A percentile compares a stretch with the other conserved stretches of the same genome.
phyloP scores from a whole-genome alignment of 164 flowering plant species.

The Brasenia schreberi region DNA sequence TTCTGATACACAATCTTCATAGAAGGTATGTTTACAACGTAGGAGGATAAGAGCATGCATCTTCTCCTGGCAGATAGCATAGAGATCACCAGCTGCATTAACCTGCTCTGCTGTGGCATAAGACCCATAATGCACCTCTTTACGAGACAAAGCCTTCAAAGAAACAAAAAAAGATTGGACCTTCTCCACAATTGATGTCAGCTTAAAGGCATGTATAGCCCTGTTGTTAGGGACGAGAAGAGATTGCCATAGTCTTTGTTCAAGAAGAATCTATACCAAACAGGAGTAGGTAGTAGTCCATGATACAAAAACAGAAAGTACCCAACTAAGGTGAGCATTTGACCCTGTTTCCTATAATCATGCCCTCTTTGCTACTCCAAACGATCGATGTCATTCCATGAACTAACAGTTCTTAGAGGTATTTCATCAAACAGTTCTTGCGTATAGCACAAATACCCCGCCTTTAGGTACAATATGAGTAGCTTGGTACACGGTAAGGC shows the following conservation, averaged over 20 bases:
- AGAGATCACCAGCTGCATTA: conserved; percentile 32
- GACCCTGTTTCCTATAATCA: too few species aligned
- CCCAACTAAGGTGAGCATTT: conserved; percentile 90
- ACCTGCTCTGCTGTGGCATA: conserved; percentile 98
- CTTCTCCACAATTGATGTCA: conserved; percentile 96
- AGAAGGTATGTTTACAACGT: conserved; percentile 85
- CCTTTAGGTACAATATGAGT: conserved; percentile 37
- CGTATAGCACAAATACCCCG: conserved; percentile 33
- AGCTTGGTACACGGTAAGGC: conserved; percentile 63
- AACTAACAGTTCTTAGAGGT: conserved; percentile 45
- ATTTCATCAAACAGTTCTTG: conserved; percentile 63
- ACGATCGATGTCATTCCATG: conserved; percentile 75
- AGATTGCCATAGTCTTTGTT: conserved; percentile 99
- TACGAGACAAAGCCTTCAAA: conserved; percentile 83
- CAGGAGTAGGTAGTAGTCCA: conserved; percentile 90
- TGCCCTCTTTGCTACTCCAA: too few species aligned
- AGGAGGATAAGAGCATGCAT: conserved; percentile 82
- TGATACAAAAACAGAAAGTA: conserved; percentile 84
- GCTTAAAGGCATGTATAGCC: conserved; percentile 89
- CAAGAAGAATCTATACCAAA: conserved; percentile 97
- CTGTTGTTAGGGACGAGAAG: conserved; percentile 96
- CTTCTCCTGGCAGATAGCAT: conserved; percentile 97
- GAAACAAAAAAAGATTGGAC: conserved; percentile 81
- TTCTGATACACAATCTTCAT: conserved; percentile 90
- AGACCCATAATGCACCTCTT: conserved; percentile 93